A percentile compares a stretch with the other conserved stretches of the same genome.
phyloP scores from a whole-genome alignment of 352 stramenopile genomes.

The Globisporangium cylindrosporum region DNA sequence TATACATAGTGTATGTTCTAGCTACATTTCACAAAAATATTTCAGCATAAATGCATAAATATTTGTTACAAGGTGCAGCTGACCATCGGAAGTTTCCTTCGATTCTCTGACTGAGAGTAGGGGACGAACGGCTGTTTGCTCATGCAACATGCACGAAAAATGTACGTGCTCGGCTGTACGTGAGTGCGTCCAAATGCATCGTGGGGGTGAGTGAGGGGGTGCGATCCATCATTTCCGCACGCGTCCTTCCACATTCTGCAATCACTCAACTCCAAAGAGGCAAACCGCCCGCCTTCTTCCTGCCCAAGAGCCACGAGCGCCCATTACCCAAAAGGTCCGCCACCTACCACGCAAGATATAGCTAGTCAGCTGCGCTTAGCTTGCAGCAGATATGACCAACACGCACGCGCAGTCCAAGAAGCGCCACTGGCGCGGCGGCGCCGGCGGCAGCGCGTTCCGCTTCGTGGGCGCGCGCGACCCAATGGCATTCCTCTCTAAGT shows the following conservation, averaged over 20 bases:
- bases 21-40: no score
- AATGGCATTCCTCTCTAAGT: constrained; percentile 29
- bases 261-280: background rate
- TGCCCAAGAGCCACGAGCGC: background rate
- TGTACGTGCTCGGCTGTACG: background rate
- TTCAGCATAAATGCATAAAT: background rate
- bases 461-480: constrained; percentile 19
- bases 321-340: background rate
- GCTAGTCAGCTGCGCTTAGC: background rate
- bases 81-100: constrained; percentile 9
- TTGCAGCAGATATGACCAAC: constrained; percentile 22
- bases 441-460: constrained; percentile 5
- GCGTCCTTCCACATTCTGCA: background rate
- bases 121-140: constrained; percentile 2
- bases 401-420: constrained; percentile 41
- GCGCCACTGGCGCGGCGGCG: constrained; percentile 35
- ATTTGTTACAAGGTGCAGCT: background rate
- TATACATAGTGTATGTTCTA: no score
- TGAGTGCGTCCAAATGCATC: background rate
- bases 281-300: no score
- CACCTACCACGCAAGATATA: background rate
- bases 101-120: constrained; percentile 8
- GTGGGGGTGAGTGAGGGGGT: background rate
- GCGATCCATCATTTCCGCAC: background rate
- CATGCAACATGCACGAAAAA: background rate